Evolutionary conservation across 768 basidiomycete species (phyloP).

Genomic region (Lactarius vividus): DNA sequence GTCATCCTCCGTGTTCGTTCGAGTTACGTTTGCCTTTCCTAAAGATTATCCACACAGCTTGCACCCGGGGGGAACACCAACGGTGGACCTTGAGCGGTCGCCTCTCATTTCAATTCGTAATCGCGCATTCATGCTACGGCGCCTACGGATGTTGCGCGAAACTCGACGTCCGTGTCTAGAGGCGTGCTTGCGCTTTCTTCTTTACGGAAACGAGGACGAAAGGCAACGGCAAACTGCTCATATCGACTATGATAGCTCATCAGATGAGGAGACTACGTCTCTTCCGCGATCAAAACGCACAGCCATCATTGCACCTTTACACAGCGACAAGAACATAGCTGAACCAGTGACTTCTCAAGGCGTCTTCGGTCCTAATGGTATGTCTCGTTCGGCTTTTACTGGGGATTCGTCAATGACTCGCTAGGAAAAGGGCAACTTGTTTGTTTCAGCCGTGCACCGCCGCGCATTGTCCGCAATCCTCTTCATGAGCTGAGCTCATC

Average conservation of each 20-base stretch:
- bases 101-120: slow-evolving; percentile 75
- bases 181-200: slow-evolving; percentile 74
- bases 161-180: slow-evolving; percentile 81
- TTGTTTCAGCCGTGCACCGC: slow-evolving; percentile 80
- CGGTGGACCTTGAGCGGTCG: slow-evolving; percentile 79
- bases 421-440: slow-evolving; percentile 69
- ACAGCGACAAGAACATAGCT: slow-evolving; percentile 72
- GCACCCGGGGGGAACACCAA: slow-evolving; percentile 64
- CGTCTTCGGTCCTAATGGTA: slow-evolving; percentile 86
- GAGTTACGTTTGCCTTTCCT: slow-evolving; percentile 88
- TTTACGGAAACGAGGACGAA: slow-evolving; percentile 65
- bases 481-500: slow-evolving; percentile 49
- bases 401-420: slow-evolving; percentile 1
- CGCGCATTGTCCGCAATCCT: slow-evolving; percentile 63
- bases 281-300: slow-evolving; percentile 44
- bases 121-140: slow-evolving; percentile 74
- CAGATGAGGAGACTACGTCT: slow-evolving; percentile 55
- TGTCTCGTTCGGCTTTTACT: slow-evolving; percentile 17
- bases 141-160: slow-evolving; percentile 69
- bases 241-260: slow-evolving; percentile 60
- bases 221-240: slow-evolving; percentile 39
- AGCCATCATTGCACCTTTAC: slow-evolving; percentile 50
- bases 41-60: slow-evolving; percentile 66
- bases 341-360: slow-evolving; percentile 87
- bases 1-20: slow-evolving; percentile 76